Evolutionary conservation across 371 early-diverging fungal genomes (phyloP).

Genomic region (Haplosporangium sp.): DNA sequence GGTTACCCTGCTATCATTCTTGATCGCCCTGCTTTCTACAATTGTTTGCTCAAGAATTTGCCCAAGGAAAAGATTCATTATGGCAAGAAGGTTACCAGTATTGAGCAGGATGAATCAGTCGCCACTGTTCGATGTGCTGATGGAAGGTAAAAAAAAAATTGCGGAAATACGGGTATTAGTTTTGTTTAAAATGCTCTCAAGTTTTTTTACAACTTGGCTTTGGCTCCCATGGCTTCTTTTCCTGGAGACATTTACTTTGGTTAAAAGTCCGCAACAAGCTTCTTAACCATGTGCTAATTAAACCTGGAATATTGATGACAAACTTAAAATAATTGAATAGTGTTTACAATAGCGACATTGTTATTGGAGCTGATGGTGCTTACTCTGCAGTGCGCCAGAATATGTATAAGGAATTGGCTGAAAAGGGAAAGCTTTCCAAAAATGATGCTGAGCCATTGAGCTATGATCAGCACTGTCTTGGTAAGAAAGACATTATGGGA

Average conservation of each 20-base stretch:
- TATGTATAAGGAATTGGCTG: slow-evolving; percentile 30
- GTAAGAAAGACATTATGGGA: slow-evolving; percentile 10
- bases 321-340: slow-evolving; percentile 1
- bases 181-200: background rate
- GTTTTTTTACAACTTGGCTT: no score
- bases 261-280: no score
- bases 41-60: slow-evolving; percentile 43
- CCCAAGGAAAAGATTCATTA: slow-evolving; percentile 40
- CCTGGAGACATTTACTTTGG: no score
- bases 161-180: background rate
- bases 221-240: no score
- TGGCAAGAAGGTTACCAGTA: slow-evolving; percentile 28
- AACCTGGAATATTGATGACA: no score
- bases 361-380: slow-evolving; percentile 52
- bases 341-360: slow-evolving; percentile 33
- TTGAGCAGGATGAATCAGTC: slow-evolving; percentile 24
- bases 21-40: slow-evolving; percentile 52
- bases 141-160: slow-evolving; percentile 29
- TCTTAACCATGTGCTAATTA: no score
- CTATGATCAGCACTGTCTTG: slow-evolving; percentile 50
- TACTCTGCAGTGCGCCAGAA: slow-evolving; percentile 37
- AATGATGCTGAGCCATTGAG: slow-evolving; percentile 42
- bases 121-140: slow-evolving; percentile 48
- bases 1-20: slow-evolving; percentile 54
- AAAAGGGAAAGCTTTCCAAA: slow-evolving; percentile 26